These are phyloP conservation scores for Starmerella apicola DNA, from an alignment of 805 yeast species.

Conservation along the genomic window DNA sequence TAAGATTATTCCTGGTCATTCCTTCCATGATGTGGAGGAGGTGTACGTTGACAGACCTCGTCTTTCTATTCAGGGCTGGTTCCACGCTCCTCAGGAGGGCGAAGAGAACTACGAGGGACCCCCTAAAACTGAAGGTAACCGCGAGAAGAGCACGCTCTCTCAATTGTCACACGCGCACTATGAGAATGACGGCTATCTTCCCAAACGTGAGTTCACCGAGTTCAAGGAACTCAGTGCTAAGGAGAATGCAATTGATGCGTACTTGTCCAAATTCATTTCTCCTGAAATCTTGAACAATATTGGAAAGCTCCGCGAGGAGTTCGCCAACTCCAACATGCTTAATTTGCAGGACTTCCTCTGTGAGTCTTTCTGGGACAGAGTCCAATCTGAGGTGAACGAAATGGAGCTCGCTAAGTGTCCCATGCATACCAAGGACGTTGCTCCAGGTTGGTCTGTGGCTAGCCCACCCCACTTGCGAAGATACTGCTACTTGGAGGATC, in stretches of 20 bases:
- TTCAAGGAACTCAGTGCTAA: constrained; percentile 22
- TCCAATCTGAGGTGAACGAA: constrained; percentile 36
- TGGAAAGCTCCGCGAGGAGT: constrained; percentile 35
- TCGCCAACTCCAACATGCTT: constrained; percentile 56
- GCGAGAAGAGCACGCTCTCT: constrained; percentile 54
- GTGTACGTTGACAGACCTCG: constrained; percentile 85
- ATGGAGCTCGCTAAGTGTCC: constrained; percentile 36
- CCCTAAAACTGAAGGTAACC: constrained; percentile 50
- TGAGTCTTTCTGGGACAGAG: constrained; percentile 36
- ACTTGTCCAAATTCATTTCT: constrained; percentile 45
- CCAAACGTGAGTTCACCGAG: constrained; percentile 34
- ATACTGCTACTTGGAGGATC: constrained; percentile 57
- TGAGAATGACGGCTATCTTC: constrained; percentile 69
- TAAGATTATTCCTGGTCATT: constrained; percentile 88
- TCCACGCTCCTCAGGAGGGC: constrained; percentile 89
- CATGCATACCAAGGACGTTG: constrained; percentile 9
- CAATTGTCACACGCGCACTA: constrained; percentile 68
- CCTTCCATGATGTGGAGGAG: constrained; percentile 97
- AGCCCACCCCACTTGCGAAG: constrained; percentile 91
- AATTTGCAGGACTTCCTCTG: constrained; percentile 55
- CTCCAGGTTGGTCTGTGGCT: constrained; percentile 74
- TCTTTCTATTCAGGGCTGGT: constrained; percentile 95
- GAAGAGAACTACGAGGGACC: constrained; percentile 59
- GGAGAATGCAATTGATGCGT: constrained; percentile 35
- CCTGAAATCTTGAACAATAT: constrained; percentile 38